Base-by-base conservation (phyloP, 2,329 filamentous ascomycete species). In the Exophiala sideris region DNA sequence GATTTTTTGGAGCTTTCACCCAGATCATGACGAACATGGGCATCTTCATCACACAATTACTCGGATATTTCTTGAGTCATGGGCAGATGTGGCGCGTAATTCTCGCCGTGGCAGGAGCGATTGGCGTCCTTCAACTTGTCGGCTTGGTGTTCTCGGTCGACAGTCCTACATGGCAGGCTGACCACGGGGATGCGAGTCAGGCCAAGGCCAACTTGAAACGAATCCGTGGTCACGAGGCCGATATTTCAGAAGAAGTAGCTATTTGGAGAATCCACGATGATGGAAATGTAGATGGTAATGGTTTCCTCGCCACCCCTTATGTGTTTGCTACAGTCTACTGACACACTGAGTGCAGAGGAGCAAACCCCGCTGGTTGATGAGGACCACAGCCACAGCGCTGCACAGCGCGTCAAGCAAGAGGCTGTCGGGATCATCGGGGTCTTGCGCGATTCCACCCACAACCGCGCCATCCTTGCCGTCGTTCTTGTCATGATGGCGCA, bases 11-110 rank as follows among this genome's bases (percentile, higher is more conserved):
- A 10, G 77, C 82, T 54, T 88, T 95, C 72, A 97, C 94, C 0
- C 94, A 99, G 69, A 85, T 97, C 66, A 91, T 91, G 71, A 91
- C 91, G 76, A 97, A 97, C 66, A 76, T 91, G 20, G 94, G 94
- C 52, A 96, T 99, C 49, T 73, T 99, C 40, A 73, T 84, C 21
- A 86, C 91, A 0, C 94, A 97, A 71, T 79, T 86, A 0, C 74
- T 97, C 34, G 94, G 94, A 0, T 94, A 88, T 66, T 96, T 96
- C 69, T 68, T 96, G 52, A 96, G 91, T 73, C 80, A 85, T 64
- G 89, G 82, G 4, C 82, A 79, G 24, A 78, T 87, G 33, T 99
- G 94, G 94, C 80, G 94, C 54, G 79, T 89, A 70, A 91, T 97
- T 45, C 76, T 99, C 18, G 88, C 79, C 0, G 77, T 84, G 2